Evolutionary conservation across 2,329 filamentous ascomycete species (phyloP).

Genomic region (Helotiales sp.): DNA sequence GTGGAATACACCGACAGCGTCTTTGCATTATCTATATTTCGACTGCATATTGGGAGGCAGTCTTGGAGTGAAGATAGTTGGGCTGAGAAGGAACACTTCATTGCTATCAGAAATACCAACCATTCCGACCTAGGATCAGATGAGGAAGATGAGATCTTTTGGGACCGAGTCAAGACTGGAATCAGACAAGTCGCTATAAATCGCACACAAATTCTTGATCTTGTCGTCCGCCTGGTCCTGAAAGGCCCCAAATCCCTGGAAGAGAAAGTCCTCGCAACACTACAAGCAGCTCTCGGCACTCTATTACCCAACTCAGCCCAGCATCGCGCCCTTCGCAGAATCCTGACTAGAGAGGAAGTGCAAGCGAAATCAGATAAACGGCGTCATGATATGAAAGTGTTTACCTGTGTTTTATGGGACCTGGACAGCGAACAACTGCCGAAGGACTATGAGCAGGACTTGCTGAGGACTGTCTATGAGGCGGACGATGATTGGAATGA

Average conservation of each 20-base stretch:
- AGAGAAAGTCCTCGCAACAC: background rate
- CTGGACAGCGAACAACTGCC: background rate
- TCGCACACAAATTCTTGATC: background rate
- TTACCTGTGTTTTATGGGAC: background rate
- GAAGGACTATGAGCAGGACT: slow-evolving; percentile 5
- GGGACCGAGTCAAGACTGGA: background rate
- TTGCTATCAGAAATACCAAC: background rate
- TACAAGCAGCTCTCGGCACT: background rate
- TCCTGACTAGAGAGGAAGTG: background rate
- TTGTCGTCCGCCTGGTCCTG: background rate
- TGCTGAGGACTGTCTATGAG: background rate
- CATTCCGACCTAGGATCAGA: background rate
- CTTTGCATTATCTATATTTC: slow-evolving; percentile 1
- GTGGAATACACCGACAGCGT: background rate
- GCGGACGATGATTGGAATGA: background rate
- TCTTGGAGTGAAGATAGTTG: background rate
- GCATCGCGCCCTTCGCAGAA: background rate
- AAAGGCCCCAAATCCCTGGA: background rate
- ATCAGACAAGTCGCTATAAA: background rate
- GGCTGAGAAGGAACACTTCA: background rate
- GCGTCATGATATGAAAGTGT: background rate
- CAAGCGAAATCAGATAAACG: background rate
- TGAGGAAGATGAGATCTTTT: background rate
- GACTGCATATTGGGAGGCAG: background rate
- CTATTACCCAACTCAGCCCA: background rate